These are phyloP conservation scores for Ophiostoma tasmaniense DNA, from an alignment of 2,329 filamentous ascomycete species.

Conservation along the genomic window DNA sequence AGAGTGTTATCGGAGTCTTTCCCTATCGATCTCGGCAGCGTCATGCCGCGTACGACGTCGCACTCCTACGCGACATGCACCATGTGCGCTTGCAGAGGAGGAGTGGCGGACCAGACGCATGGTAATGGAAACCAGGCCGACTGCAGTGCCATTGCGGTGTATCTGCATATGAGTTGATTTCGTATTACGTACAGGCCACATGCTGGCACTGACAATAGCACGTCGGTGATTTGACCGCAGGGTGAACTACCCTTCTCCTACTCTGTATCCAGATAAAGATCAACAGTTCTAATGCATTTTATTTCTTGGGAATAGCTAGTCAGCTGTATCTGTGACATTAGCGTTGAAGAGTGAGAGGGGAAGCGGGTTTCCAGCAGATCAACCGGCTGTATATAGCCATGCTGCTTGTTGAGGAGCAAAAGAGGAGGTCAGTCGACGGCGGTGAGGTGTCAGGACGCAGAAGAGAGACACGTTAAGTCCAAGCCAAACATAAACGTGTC, in stretches of 20 bases:
- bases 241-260: not conserved
- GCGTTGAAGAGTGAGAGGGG: not conserved
- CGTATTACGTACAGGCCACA: not conserved
- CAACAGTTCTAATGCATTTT: not conserved
- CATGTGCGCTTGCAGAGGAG: not conserved
- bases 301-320: not conserved
- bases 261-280: not conserved
- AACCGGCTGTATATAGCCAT: not conserved
- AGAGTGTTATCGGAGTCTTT: not conserved
- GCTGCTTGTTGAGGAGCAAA: not conserved
- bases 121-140: constrained; percentile 1
- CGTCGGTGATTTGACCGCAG: not conserved
- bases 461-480: not conserved
- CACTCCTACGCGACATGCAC: not conserved
- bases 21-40: not conserved
- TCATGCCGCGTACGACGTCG: not conserved
- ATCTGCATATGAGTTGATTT: not conserved
- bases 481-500: not conserved
- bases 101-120: not conserved
- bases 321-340: not conserved
- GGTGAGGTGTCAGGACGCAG: not conserved
- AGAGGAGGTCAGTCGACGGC: not conserved
- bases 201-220: not conserved
- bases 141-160: not conserved
- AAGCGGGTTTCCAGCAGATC: not conserved